phyloP scores from a whole-genome alignment of 192 early-diverging fungal genomes.

The Geranomyces variabilis region DNA sequence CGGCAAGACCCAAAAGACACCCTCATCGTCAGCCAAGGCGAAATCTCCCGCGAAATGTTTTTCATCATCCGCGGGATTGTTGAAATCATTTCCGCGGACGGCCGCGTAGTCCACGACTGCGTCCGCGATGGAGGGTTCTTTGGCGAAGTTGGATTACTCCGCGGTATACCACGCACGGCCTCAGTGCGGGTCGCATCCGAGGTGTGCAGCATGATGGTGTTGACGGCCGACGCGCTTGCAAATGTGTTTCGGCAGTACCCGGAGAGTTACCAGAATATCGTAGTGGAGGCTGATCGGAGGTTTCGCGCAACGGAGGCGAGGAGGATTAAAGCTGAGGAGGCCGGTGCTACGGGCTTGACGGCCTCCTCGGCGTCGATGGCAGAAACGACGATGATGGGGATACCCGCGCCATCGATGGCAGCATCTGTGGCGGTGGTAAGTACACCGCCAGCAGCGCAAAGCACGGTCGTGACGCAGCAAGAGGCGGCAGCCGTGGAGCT shows the following conservation, averaged over 20 bases:
- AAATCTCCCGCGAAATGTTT: slow-evolving; percentile 53
- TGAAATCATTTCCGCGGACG: slow-evolving; percentile 58
- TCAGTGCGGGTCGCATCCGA: slow-evolving; percentile 41
- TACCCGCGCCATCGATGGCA: too few species aligned
- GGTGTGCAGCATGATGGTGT: slow-evolving; percentile 45
- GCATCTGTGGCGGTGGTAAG: too few species aligned
- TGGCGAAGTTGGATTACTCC: slow-evolving; percentile 58
- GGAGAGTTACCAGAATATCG: slow-evolving; percentile 52
- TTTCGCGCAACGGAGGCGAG: slow-evolving; percentile 39
- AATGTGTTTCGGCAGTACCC: slow-evolving; percentile 52
- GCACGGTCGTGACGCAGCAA: too few species aligned
- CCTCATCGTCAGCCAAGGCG: slow-evolving; percentile 53
- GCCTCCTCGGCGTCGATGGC: too few species aligned
- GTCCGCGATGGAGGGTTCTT: slow-evolving; percentile 57
- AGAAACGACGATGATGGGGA: too few species aligned
- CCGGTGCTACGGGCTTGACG: too few species aligned
- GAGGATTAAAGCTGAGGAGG: too few species aligned
- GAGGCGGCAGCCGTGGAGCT: too few species aligned
- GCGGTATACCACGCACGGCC: slow-evolving; percentile 50
- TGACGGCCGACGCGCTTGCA: slow-evolving; percentile 43
- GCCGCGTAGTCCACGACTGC: slow-evolving; percentile 47
- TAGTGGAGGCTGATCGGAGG: slow-evolving; percentile 52
- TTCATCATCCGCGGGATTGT: slow-evolving; percentile 55
- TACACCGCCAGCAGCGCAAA: too few species aligned
- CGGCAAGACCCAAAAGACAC: slow-evolving; percentile 35